A percentile compares a stretch with the other conserved stretches of the same genome.
Evolutionary conservation across 2,329 filamentous ascomycete species (phyloP).

Genomic region (Ophiocordyceps camponoti-leonardi): DNA sequence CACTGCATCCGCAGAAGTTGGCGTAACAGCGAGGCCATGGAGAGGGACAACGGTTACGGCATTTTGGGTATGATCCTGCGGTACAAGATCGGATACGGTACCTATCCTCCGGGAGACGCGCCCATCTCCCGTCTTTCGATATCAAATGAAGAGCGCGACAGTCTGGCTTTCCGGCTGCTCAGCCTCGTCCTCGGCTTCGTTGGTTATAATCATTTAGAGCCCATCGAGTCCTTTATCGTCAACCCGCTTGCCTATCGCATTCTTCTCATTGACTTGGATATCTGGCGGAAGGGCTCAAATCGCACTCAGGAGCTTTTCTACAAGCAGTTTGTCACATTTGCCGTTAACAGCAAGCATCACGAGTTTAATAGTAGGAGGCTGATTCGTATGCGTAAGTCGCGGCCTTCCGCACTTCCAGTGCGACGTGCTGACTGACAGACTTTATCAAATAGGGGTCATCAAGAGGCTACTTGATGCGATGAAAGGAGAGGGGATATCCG

Average conservation of each 20-base stretch:
- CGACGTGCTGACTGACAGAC: constrained; percentile 4
- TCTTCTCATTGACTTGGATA: constrained; percentile 79
- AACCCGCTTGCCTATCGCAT: constrained; percentile 91
- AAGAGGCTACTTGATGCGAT: constrained; percentile 80
- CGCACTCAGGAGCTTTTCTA: constrained; percentile 82
- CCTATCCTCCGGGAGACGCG: constrained; percentile 12
- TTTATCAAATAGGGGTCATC: constrained; percentile 50
- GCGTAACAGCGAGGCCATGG: constrained; percentile 97
- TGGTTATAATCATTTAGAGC: constrained; percentile 66
- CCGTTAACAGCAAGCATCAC: constrained; percentile 76
- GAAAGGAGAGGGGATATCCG: constrained; percentile 64
- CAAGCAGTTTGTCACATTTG: constrained; percentile 77
- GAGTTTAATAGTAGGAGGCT: constrained; percentile 82
- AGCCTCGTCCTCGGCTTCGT: constrained; percentile 70
- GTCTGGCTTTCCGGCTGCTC: constrained; percentile 46
- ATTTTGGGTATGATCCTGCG: constrained; percentile 71
- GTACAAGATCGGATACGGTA: constrained; percentile 53
- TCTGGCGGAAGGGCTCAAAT: constrained; percentile 68
- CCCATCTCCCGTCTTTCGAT: constrained; percentile 23
- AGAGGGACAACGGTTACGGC: constrained; percentile 84
- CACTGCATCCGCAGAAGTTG: constrained; percentile 78
- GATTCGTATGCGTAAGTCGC: constrained; percentile 66
- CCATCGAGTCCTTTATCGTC: constrained; percentile 80
- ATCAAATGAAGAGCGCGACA: constrained; percentile 34
- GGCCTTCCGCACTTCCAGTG: not conserved